phyloP scores from a whole-genome alignment of 2,329 filamentous ascomycete genomes.

The Scedosporium aurantiacum region DNA sequence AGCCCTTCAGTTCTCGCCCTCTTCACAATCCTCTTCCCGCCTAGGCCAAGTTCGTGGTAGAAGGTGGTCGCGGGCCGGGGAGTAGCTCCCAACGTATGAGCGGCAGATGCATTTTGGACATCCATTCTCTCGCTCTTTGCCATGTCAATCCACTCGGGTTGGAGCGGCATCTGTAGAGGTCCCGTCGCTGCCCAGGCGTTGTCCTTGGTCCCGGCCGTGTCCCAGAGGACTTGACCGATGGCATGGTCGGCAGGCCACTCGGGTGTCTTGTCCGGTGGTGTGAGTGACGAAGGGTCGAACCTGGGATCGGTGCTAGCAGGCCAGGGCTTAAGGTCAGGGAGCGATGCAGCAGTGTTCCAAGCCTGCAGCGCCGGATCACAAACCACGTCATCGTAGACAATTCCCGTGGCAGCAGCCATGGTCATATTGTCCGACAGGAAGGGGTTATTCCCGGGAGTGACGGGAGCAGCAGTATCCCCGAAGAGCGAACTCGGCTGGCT shows the following conservation, averaged over 20 bases:
- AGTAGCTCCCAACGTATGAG: background rate
- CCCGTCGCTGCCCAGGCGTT: slow-evolving; percentile 20
- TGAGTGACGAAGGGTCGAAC: slow-evolving; percentile 6
- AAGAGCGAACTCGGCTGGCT: slow-evolving; percentile 20
- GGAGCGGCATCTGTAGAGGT: background rate
- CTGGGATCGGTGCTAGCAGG: slow-evolving; percentile 14
- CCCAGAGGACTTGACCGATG: slow-evolving; percentile 14
- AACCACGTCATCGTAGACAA: slow-evolving; percentile 23
- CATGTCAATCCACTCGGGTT: slow-evolving; percentile 1
- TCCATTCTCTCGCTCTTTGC: background rate
- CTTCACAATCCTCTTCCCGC: background rate
- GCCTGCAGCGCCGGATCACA: slow-evolving; percentile 21
- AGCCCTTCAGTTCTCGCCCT: background rate
- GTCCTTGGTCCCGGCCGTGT: slow-evolving; percentile 12
- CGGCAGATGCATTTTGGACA: background rate
- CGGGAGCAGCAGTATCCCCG: slow-evolving; percentile 22
- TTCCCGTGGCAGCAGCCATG: slow-evolving; percentile 21
- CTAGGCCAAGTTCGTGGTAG: background rate
- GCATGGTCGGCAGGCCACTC: background rate
- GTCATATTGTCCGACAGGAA: slow-evolving; percentile 19
- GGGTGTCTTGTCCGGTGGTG: slow-evolving; percentile 15
- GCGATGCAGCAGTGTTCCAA: slow-evolving; percentile 22
- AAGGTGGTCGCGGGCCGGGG: background rate
- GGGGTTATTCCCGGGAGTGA: slow-evolving; percentile 18
- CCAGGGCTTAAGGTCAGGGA: slow-evolving; percentile 22